Conservation (phyloP, 2,329 filamentous ascomycete genomes). For the Sclerotinia nivalis region DNA sequence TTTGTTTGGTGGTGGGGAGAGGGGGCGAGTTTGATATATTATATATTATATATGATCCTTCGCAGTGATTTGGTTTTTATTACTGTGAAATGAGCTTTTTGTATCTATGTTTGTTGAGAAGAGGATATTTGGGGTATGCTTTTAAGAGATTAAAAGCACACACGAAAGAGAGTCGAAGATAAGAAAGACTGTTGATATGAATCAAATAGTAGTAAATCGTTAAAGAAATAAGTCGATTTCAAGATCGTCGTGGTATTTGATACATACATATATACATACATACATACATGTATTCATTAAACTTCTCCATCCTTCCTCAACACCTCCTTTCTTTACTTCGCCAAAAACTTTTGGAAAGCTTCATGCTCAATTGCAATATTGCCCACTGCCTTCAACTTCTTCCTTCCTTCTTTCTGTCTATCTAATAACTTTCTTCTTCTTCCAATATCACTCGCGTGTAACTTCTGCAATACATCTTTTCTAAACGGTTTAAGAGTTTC, state of each 20-base stretch:
- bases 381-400: constrained; percentile 79
- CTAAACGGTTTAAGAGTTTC: constrained; percentile 96
- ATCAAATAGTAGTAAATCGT: background rate
- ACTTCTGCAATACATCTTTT: constrained; percentile 90
- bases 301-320: background rate
- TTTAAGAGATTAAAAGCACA: too few relatives aligned
- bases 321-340: constrained; percentile 57
- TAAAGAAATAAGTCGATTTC: background rate
- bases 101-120: too few relatives aligned
- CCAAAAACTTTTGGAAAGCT: constrained; percentile 90
- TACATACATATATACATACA: background rate
- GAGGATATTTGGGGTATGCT: too few relatives aligned
- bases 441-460: constrained; percentile 87
- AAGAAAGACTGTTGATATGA: too few relatives aligned
- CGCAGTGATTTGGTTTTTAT: too few relatives aligned
- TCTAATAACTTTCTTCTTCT: constrained; percentile 84
- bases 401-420: constrained; percentile 94
- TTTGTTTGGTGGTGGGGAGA: too few relatives aligned
- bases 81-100: too few relatives aligned
- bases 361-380: constrained; percentile 97
- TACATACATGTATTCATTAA: background rate
- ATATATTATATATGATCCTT: too few relatives aligned
- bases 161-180: too few relatives aligned
- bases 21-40: too few relatives aligned
- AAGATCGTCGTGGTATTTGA: background rate